Evolutionary conservation across 2,329 filamentous ascomycete species (phyloP).

Genomic region (Ophiosphaerella narmari): DNA sequence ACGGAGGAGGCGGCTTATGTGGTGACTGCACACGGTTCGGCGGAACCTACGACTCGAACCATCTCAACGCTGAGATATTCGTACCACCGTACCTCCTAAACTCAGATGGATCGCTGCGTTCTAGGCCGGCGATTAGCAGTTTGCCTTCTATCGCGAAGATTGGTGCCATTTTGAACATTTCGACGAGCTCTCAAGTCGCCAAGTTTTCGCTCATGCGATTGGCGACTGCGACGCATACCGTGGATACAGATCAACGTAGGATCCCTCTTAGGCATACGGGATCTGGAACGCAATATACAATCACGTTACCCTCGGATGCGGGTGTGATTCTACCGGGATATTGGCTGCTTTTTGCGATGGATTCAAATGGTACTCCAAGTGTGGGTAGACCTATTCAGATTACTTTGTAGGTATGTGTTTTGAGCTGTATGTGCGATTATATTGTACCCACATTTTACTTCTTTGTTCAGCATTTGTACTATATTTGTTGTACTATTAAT

Average conservation of each 20-base stretch:
- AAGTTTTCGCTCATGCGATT: constrained; percentile 55
- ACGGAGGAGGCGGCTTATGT: constrained; percentile 50
- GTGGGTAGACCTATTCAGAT: too few relatives aligned
- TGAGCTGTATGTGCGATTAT: too few relatives aligned
- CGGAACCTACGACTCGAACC: constrained; percentile 44
- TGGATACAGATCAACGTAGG: constrained; percentile 64
- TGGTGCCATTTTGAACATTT: constrained; percentile 38
- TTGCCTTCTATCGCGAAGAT: constrained; percentile 37
- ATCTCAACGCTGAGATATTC: constrained; percentile 61
- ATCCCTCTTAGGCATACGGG: constrained; percentile 49
- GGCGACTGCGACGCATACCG: constrained; percentile 58
- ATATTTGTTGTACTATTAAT: too few relatives aligned
- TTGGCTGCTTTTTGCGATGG: constrained; percentile 60
- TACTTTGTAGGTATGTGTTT: too few relatives aligned
- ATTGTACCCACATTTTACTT: too few relatives aligned
- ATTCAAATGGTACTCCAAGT: constrained; percentile 53
- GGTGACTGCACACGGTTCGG: constrained; percentile 40
- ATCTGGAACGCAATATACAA: constrained; percentile 44
- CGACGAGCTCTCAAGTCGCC: constrained; percentile 27
- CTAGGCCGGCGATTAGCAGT: constrained; percentile 50
- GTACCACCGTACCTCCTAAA: constrained; percentile 61
- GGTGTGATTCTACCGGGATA: constrained; percentile 59
- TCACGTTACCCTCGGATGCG: constrained; percentile 53
- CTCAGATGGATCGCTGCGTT: constrained; percentile 47
- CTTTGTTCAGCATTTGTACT: too few relatives aligned